Evolutionary conservation across 495 filamentous ascomycete genomes (phyloP), one percentile per base, ranked within the genome.

Genomic region (Hypoxylon subgilvum): DNA sequence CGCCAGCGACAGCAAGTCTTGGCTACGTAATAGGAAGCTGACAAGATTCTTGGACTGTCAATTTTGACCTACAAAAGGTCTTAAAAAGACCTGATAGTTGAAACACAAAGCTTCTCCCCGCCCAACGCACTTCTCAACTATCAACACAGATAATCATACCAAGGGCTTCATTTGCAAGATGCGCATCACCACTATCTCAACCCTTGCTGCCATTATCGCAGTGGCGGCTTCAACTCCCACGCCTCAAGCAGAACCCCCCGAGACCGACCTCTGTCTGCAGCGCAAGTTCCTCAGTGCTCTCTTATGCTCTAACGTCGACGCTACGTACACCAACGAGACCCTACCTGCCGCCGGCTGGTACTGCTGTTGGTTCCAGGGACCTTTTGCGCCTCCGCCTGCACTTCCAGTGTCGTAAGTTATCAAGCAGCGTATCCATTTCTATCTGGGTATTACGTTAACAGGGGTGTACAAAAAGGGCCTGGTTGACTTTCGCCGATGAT

Each of bases 361-460:
- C 28, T 64, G 61, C 32, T 64, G 61, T 43, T 64, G 61, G 61
- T 43, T 46, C 25, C 61, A 64, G n/a, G 61, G 49, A 7, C 61
- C 61, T 0, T 60, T 60, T n/a, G 22, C 32, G 0, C 61, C 61
- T 9, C 61, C 61, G 6, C 61, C 61, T 2, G 61, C 61, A 1
- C 18, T 40, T 1, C 49, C 61, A 2, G 34, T 42, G 1, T 64
- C 61, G 61, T 64, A 42, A 50, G 61, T 64, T 25, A 12, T 12
- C 7, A n/a, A 25, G 34, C 21, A 16, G 19, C 9, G 9, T 9
- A 10, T 22, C 3, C 7, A 23, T 23, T 4, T 23, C n/a, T n/a
- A n/a, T n/a, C n/a, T n/a, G n/a, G 2, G n/a, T 8, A 21, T 31
- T 48, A n/a, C 28, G n/a, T 35, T 57, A 22, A 57, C 25, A 42